Conservation (phyloP, 345 rosid species). For the Zanthoxylum bungeanum region DNA sequence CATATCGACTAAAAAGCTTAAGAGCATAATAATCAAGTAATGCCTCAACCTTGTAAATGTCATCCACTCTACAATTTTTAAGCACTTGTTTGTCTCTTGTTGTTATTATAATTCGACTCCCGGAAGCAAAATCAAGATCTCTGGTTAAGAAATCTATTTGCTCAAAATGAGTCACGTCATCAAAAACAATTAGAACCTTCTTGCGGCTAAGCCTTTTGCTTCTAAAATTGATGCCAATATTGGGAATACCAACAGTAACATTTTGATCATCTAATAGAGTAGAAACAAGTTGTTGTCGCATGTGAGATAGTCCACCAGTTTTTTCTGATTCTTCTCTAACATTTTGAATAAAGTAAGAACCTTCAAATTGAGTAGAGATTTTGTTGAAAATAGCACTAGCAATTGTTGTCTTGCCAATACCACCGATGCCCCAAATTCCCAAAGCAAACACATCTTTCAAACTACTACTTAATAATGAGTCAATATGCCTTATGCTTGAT, state of each 20-base stretch:
- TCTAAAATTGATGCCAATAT: too few relatives aligned
- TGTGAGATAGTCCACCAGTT: neutral
- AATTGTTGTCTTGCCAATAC: too few relatives aligned
- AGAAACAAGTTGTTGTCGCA: constrained; percentile 1
- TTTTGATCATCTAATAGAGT: neutral
- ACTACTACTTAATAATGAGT: too few relatives aligned
- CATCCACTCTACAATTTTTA: neutral
- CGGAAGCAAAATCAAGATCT: constrained; percentile 4
- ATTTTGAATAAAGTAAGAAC: too few relatives aligned
- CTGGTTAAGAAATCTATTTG: constrained; percentile 14
- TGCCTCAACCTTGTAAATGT: neutral
- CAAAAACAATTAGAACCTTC: constrained; percentile 17
- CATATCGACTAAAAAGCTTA: constrained; percentile 29
- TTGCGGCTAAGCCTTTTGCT: constrained; percentile 6
- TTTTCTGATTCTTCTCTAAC: neutral
- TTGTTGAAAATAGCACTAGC: too few relatives aligned
- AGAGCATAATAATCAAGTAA: constrained; percentile 17
- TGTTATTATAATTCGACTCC: constrained; percentile 18
- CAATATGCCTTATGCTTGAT: too few relatives aligned
- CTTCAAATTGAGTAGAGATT: too few relatives aligned
- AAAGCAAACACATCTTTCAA: too few relatives aligned
- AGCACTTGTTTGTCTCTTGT: neutral
- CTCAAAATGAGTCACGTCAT: constrained; percentile 11
- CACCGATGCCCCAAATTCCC: too few relatives aligned
- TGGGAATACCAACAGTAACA: neutral